These are phyloP conservation scores for Monascus ruber DNA, from an alignment of 2,329 filamentous ascomycete genomes.

Conservation along the genomic window DNA sequence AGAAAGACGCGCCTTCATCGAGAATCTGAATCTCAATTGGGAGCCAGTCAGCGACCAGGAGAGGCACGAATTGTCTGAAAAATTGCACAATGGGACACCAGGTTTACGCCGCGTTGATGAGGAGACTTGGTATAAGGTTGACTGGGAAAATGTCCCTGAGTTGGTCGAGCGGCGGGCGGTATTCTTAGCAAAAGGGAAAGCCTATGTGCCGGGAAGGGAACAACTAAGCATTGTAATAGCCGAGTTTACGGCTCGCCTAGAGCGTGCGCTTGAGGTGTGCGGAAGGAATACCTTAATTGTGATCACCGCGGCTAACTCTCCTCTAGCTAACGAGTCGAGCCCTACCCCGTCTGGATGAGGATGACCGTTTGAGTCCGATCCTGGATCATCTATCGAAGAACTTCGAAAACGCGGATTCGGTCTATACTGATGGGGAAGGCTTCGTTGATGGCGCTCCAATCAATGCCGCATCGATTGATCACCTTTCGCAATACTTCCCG, in stretches of 20 bases:
- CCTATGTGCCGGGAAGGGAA: constrained; percentile 79
- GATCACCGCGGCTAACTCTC: constrained; percentile 9
- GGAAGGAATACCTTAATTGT: constrained; percentile 3
- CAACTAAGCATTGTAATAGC: constrained; percentile 80
- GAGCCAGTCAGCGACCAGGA: constrained; percentile 72
- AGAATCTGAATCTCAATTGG: constrained; percentile 69
- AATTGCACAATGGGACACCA: constrained; percentile 49
- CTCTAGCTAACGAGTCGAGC: constrained; percentile 72
- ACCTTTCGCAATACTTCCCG: constrained; percentile 69
- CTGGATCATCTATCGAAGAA: constrained; percentile 82
- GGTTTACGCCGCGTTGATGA: constrained; percentile 51
- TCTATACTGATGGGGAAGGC: constrained; percentile 57
- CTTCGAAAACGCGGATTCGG: constrained; percentile 82
- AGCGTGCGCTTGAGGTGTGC: constrained; percentile 68
- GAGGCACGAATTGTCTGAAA: constrained; percentile 52
- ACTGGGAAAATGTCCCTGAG: constrained; percentile 88
- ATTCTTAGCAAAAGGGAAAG: constrained; percentile 67
- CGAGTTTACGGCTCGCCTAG: constrained; percentile 70
- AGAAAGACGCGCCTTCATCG: constrained; percentile 67
- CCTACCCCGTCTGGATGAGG: constrained; percentile 84
- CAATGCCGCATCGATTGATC: constrained; percentile 67
- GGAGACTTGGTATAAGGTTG: constrained; percentile 88
- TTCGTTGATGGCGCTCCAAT: constrained; percentile 61
- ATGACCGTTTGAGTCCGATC: constrained; percentile 74
- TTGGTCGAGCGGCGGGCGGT: constrained; percentile 71